Conservation (phyloP, 2,329 filamentous ascomycete genomes). For the Trichophyton rubrum region DNA sequence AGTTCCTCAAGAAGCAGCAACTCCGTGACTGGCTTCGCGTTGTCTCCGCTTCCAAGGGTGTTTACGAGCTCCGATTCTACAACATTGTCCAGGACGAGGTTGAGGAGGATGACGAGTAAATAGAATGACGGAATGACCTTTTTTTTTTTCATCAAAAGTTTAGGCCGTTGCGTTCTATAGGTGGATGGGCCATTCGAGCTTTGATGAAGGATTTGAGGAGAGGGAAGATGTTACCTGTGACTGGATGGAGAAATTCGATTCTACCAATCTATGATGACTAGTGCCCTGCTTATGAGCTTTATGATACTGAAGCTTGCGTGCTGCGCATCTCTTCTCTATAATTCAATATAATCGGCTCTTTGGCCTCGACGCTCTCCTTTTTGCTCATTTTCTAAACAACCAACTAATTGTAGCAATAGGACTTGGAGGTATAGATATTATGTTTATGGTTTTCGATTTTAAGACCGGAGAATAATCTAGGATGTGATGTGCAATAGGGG, state of each 20-base stretch:
- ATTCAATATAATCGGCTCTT: neutral
- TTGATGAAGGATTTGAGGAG: neutral
- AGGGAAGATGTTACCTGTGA: neutral
- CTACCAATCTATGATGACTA: neutral
- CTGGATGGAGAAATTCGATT: neutral
- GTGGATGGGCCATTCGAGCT: neutral
- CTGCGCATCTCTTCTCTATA: neutral
- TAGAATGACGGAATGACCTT: neutral
- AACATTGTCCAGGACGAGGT: slow-evolving; percentile 98
- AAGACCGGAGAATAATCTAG: neutral
- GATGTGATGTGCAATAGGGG: neutral
- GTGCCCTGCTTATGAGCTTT: neutral
- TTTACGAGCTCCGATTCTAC: slow-evolving; percentile 99
- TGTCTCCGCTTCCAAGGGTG: slow-evolving; percentile 92
- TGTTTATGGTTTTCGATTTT: neutral
- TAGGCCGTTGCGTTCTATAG: neutral
- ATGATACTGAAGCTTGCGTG: neutral
- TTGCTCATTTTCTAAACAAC: neutral
- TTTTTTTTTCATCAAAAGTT: neutral
- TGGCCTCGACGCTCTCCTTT: neutral
- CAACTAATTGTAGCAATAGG: no score
- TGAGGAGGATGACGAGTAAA: slow-evolving; percentile 98
- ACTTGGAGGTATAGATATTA: neutral
- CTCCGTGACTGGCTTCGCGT: slow-evolving; percentile 99
- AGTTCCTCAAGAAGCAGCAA: slow-evolving; percentile 99